phyloP scores from a whole-genome alignment of 2,329 filamentous ascomycete species.

The Diaporthe vexans region DNA sequence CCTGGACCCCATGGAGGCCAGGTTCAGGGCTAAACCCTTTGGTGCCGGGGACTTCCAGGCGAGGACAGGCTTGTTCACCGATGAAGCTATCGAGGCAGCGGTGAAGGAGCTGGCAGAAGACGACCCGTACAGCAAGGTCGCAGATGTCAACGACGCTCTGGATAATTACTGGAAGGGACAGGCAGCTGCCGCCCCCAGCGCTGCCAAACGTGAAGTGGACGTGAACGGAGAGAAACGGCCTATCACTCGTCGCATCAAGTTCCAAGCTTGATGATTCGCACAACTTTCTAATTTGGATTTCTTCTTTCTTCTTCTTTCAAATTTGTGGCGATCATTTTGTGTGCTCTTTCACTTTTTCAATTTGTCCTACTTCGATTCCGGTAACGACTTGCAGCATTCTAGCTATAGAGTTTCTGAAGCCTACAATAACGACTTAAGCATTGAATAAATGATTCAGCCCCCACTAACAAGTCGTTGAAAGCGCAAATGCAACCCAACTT shows the following conservation, averaged over 20 bases:
- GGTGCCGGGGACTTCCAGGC: slow-evolving; percentile 45
- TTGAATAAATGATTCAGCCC: neutral
- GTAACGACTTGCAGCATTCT: neutral
- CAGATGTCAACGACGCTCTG: slow-evolving; percentile 46
- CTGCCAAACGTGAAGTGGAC: neutral
- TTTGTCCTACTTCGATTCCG: neutral
- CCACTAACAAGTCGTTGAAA: neutral
- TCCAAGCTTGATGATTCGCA: neutral
- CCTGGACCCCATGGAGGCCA: slow-evolving; percentile 54
- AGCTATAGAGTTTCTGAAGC: neutral
- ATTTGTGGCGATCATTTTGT: too few relatives aligned
- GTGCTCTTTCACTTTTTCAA: neutral
- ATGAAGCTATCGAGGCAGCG: slow-evolving; percentile 44
- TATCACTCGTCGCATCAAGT: neutral
- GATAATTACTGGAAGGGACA: slow-evolving; percentile 46
- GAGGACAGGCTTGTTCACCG: slow-evolving; percentile 45
- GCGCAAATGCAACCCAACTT: neutral
- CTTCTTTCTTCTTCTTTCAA: neutral
- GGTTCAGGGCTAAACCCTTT: slow-evolving; percentile 52
- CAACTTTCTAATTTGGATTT: neutral
- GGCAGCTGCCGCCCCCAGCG: neutral
- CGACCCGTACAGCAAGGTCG: slow-evolving; percentile 49
- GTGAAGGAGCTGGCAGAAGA: slow-evolving; percentile 46
- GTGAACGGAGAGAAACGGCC: neutral
- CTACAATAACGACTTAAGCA: too few relatives aligned